phyloP scores from a whole-genome alignment of 768 basidiomycete genomes.

The Lactarius trivialis region DNA sequence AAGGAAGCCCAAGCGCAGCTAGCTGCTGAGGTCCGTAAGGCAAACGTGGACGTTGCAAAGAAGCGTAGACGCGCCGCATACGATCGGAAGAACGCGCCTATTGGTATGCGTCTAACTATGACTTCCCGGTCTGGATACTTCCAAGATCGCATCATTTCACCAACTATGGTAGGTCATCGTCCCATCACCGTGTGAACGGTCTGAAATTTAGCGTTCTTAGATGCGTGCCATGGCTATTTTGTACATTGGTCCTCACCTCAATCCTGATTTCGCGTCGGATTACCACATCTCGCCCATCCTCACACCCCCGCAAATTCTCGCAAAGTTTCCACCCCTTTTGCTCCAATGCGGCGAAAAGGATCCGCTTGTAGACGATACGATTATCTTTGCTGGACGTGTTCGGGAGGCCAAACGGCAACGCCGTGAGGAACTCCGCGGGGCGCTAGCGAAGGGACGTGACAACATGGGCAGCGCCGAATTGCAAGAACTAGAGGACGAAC shows the following conservation, averaged over 20 bases:
- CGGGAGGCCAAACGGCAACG: conserved; percentile 88
- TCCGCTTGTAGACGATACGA: conserved; percentile 92
- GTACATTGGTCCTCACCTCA: conserved; percentile 89
- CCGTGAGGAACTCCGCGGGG: conserved; percentile 57
- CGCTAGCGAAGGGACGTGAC: conserved; percentile 54
- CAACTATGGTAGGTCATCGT: conserved; percentile 82
- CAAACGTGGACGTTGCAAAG: conserved; percentile 20
- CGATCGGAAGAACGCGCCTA: conserved; percentile 37
- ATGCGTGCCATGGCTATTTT: conserved; percentile 99
- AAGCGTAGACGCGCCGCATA: conserved; percentile 20
- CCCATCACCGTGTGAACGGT: background rate
- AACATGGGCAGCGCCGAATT: conserved; percentile 44
- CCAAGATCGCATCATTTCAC: conserved; percentile 89
- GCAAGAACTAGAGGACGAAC: conserved; percentile 36
- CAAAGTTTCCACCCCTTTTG: conserved; percentile 88
- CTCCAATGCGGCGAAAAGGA: conserved; percentile 95
- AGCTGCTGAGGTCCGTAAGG: conserved; percentile 15
- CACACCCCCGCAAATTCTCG: conserved; percentile 74
- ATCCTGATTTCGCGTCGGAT: conserved; percentile 92
- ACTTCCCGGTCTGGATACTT: conserved; percentile 91
- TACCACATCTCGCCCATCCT: conserved; percentile 96
- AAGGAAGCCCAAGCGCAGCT: conserved; percentile 15
- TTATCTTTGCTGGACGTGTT: conserved; percentile 93
- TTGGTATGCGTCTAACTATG: conserved; percentile 90
- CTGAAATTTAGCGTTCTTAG: conserved; percentile 36